Base-by-base conservation (phyloP, 805 yeast genomes). In the Blastobotrys mokoenaii region DNA sequence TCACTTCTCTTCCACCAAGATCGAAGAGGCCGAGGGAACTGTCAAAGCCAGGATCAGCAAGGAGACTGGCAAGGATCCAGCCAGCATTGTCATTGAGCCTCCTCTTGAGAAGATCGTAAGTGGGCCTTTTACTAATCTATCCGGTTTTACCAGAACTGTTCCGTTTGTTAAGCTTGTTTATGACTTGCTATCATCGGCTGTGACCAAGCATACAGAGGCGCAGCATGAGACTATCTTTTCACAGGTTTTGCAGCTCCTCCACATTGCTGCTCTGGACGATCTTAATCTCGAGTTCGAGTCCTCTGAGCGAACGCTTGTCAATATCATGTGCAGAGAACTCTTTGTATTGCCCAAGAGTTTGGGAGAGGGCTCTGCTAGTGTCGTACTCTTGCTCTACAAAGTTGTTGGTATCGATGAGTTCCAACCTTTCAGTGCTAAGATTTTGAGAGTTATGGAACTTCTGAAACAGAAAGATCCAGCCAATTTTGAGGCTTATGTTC, bases 11-110 rank as follows among this genome's bases (percentile, higher is more conserved):
- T 67, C 90, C 0, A 87, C 87, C 53, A 80, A 79, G 44, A 75
- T 90, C 45, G 96, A 87, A 45, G 96, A 87, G 48, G 90, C 95
- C 5, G 82, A 84, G 46, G 73, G 72, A 38, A 64, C 78, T 3
- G 64, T 84, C 27, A 79, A 80, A 53, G 75, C 73, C 30, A 59
- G 73, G 22, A 61, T 73, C 35, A 70, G 74, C 8, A 65, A 69
- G 45, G 57, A 64, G 20, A 62, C 62, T 1, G 62, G 68, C 0
- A 58, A 67, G 2, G 65, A 70, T 1, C 50, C 65, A 16, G 67
- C 72, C 2, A 77, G 77, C 2, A 70, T 80, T 3, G 79, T 73
- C 14, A 68, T 85, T 6, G 70, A 72, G 5, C 94, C 95, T 0
- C 62, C 67, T 1, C 54, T 74, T 31, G 50, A 49, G 25, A 52